phyloP scores from a whole-genome alignment of 495 filamentous ascomycete genomes.

The Aspergillus cristatus region DNA sequence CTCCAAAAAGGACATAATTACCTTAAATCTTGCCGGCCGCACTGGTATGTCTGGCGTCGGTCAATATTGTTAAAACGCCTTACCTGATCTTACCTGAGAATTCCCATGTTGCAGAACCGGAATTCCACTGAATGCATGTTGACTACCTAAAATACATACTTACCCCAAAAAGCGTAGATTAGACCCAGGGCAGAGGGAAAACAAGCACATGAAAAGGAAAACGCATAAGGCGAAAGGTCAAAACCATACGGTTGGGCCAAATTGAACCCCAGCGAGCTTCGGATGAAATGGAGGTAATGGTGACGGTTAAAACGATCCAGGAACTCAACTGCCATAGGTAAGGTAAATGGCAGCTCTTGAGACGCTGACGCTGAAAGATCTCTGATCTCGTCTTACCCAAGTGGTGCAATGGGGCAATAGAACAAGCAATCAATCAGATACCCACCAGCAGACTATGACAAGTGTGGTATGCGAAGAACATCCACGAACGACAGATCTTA shows the following conservation, averaged over 20 bases:
- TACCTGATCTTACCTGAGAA: conserved; percentile 63
- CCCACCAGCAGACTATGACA: conserved; percentile 40
- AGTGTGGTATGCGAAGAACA: conserved; percentile 13
- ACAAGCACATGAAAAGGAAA: conserved; percentile 14
- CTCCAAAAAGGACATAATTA: conserved; percentile 10
- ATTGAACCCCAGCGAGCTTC: background rate
- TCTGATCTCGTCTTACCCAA: conserved; percentile 50
- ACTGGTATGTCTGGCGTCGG: conserved; percentile 25
- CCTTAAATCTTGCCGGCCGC: conserved; percentile 18
- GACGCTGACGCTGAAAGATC: background rate
- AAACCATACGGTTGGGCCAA: conserved; percentile 3
- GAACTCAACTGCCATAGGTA: too few species aligned
- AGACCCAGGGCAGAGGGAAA: conserved; percentile 8
- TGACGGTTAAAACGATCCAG: too few species aligned
- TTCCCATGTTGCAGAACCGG: conserved; percentile 9
- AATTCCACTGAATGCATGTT: conserved; percentile 13
- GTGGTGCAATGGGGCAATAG: conserved; percentile 43
- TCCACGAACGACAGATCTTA: conserved; percentile 31
- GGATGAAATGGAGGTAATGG: too few species aligned
- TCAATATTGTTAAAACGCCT: conserved; percentile 33
- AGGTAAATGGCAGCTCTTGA: background rate
- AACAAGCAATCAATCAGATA: conserved; percentile 33
- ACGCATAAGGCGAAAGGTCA: conserved; percentile 9
- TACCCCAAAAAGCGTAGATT: conserved; percentile 23
- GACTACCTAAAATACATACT: conserved; percentile 43